Conservation (phyloP, 1,284 basidiomycete genomes). For the Puccinia coronata region DNA sequence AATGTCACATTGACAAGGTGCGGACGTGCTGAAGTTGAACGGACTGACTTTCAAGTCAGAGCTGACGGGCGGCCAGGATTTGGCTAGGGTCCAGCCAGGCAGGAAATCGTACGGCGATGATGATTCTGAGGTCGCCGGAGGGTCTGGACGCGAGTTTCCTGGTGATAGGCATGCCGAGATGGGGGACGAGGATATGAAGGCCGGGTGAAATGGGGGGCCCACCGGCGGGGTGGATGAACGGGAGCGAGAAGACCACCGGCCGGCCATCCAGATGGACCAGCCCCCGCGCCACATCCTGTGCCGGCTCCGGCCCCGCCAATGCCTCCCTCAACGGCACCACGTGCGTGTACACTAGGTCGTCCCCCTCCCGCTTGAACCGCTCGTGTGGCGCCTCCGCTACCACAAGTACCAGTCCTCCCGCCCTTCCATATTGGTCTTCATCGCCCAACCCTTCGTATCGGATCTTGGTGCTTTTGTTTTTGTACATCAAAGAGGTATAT, state of each 20-base stretch:
- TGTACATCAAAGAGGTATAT: no score
- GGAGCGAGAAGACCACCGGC: constrained; percentile 70
- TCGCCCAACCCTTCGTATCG: constrained; percentile 84
- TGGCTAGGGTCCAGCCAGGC: constrained; percentile 70
- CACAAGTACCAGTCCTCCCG: constrained; percentile 75
- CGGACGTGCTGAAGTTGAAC: no score
- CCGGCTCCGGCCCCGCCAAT: constrained; percentile 63
- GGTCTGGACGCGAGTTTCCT: constrained; percentile 68
- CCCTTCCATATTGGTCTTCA: constrained; percentile 70
- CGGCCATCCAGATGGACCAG: constrained; percentile 77
- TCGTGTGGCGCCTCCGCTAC: constrained; percentile 86
- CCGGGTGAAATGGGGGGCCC: constrained; percentile 69
- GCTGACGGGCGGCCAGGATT: constrained; percentile 78
- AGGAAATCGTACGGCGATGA: constrained; percentile 83
- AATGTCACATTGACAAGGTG: no score
- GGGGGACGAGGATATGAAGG: constrained; percentile 69
- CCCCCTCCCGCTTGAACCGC: constrained; percentile 73
- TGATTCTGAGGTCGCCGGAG: constrained; percentile 79
- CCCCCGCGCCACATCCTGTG: constrained; percentile 60
- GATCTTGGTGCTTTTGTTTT: constrained; percentile 73
- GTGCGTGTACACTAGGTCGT: constrained; percentile 70
- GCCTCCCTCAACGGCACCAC: constrained; percentile 80
- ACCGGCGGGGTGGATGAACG: constrained; percentile 59
- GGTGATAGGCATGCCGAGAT: constrained; percentile 87
- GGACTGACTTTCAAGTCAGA: no score